Evolutionary conservation across 2,329 filamentous ascomycete genomes (phyloP).

Genomic region (Botryotinia calthae): DNA sequence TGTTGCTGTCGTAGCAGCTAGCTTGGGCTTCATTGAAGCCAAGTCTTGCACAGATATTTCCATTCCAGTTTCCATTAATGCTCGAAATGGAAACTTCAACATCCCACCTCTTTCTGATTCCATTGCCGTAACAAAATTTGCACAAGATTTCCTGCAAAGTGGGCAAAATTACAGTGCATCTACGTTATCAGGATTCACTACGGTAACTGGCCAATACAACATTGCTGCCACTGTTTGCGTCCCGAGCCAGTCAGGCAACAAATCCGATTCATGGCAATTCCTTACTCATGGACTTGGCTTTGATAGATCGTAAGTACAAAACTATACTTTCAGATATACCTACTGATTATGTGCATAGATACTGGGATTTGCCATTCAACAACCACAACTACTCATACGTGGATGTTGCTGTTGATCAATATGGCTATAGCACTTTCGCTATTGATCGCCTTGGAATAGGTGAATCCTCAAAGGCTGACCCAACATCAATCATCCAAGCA

Average conservation of each 20-base stretch:
- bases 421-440: constrained; percentile 18
- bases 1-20: not conserved
- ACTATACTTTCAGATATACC: not conserved
- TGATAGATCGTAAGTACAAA: constrained; percentile 7
- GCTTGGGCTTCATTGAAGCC: constrained; percentile 12
- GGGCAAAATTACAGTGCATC: constrained; percentile 15
- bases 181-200: not conserved
- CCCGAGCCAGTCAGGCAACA: not conserved
- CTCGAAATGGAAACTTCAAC: constrained; percentile 17
- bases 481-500: constrained; percentile 4
- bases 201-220: constrained; percentile 7
- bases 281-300: constrained; percentile 20
- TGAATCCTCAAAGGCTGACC: constrained; percentile 13
- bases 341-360: constrained; percentile 2
- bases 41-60: constrained; percentile 13
- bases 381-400: constrained; percentile 15
- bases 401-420: constrained; percentile 11
- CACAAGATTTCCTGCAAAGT: constrained; percentile 2
- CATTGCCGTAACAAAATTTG: constrained; percentile 11
- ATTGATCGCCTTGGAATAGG: constrained; percentile 15
- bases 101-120: constrained; percentile 1
- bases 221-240: constrained; percentile 16
- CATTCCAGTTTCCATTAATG: constrained; percentile 15
- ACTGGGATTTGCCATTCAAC: constrained; percentile 16
- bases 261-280: constrained; percentile 7